A percentile compares a stretch with the other conserved stretches of the same genome.
phyloP scores from a whole-genome alignment of 805 yeast genomes.

The Kazachstania viticola region DNA sequence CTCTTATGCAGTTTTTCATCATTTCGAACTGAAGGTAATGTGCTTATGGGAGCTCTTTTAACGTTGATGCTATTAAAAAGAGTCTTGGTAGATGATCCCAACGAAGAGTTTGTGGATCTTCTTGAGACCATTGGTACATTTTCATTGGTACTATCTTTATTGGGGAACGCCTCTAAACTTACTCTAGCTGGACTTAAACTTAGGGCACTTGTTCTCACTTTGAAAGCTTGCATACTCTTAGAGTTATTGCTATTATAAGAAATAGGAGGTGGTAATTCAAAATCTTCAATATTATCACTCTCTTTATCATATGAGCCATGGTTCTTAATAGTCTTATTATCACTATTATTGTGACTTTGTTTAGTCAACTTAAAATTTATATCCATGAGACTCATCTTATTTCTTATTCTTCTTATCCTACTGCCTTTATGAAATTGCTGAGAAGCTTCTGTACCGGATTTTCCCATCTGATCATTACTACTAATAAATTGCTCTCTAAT shows the following conservation, averaged over 20 bases:
- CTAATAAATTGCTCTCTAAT: too few species aligned
- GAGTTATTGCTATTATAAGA: too few species aligned
- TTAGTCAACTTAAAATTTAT: slow-evolving; percentile 5
- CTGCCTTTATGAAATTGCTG: too few species aligned
- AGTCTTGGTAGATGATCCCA: neutral
- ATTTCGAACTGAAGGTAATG: neutral
- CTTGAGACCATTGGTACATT: neutral
- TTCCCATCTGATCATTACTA: too few species aligned
- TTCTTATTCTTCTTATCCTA: slow-evolving; percentile 13
- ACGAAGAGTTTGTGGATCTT: neutral
- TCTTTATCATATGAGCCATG: too few species aligned
- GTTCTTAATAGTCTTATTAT: too few species aligned
- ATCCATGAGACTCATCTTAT: slow-evolving; percentile 16
- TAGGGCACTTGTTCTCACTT: neutral
- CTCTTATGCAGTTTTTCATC: too few species aligned
- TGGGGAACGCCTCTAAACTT: neutral
- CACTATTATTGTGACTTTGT: neutral
- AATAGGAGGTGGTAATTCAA: neutral
- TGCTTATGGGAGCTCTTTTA: neutral
- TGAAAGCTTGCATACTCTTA: neutral
- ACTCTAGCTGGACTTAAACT: neutral
- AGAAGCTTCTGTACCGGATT: too few species aligned
- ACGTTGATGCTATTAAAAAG: neutral
- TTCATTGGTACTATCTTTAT: neutral
- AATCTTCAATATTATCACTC: neutral